These are phyloP conservation scores for Cicer bijugum DNA, from an alignment of 306 rosid genomes.

Conservation along the genomic window DNA sequence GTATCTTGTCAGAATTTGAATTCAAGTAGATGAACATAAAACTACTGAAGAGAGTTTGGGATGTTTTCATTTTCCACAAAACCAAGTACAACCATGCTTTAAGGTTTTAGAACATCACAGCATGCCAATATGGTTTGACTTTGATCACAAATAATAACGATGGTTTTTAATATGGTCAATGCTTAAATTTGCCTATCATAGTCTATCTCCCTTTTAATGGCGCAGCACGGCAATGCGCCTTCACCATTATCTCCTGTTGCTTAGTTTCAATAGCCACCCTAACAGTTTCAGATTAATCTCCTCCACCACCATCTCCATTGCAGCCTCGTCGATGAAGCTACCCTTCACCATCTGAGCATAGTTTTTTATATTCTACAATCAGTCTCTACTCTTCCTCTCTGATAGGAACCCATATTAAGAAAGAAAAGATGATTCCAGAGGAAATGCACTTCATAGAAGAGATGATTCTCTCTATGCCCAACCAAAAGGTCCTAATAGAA, in stretches of 20 bases:
- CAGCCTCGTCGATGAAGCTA: neutral
- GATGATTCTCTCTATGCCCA: too few species aligned
- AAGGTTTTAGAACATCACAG: neutral
- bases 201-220: neutral
- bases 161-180: neutral
- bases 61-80: slow-evolving; percentile 23
- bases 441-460: too few species aligned
- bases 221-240: neutral
- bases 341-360: neutral
- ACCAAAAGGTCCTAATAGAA: too few species aligned
- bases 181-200: neutral
- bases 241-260: neutral
- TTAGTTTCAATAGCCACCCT: neutral
- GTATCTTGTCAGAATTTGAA: slow-evolving; percentile 31
- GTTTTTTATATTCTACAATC: neutral
- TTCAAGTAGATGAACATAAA: slow-evolving; percentile 12
- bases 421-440: too few species aligned
- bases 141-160: neutral
- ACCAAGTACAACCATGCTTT: neutral
- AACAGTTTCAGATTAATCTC: neutral
- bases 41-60: neutral
- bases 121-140: neutral
- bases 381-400: neutral
- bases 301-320: neutral
- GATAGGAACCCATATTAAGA: too few species aligned